These are phyloP conservation scores for Chaetomium sp. DNA, from an alignment of 2,329 filamentous ascomycete genomes.

Conservation along the genomic window DNA sequence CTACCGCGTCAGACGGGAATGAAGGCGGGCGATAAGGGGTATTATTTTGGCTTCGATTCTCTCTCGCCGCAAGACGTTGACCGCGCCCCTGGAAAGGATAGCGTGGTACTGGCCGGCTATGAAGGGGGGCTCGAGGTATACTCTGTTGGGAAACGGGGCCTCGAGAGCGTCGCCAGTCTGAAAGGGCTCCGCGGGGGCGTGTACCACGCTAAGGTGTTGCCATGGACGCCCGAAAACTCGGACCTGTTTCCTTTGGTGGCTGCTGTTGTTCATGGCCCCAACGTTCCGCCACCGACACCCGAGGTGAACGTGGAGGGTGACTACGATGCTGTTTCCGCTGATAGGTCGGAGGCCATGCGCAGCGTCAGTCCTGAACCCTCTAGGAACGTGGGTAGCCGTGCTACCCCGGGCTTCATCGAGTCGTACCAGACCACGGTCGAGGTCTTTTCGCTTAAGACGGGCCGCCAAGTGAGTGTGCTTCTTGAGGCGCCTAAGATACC, in stretches of 20 bases:
- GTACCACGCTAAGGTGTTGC: constrained; percentile 73
- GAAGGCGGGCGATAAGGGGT: constrained; percentile 61
- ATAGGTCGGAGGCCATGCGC: constrained; percentile 35
- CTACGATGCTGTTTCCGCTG: constrained; percentile 34
- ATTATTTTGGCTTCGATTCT: constrained; percentile 75
- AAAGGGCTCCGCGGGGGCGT: constrained; percentile 75
- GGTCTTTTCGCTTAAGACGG: constrained; percentile 77
- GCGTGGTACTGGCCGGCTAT: constrained; percentile 69
- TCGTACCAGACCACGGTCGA: constrained; percentile 84
- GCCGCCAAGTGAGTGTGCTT: constrained; percentile 63
- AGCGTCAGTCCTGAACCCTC: constrained; percentile 35
- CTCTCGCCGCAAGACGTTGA: constrained; percentile 43
- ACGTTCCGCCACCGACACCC: constrained; percentile 39
- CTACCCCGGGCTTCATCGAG: constrained; percentile 36
- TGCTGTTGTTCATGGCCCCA: constrained; percentile 72
- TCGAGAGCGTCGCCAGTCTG: constrained; percentile 63
- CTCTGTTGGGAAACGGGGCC: constrained; percentile 62
- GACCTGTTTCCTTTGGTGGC: constrained; percentile 67
- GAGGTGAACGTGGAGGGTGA: constrained; percentile 32
- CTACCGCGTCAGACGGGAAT: constrained; percentile 45
- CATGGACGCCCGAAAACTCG: constrained; percentile 52
- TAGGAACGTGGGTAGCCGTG: constrained; percentile 32
- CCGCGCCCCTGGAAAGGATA: constrained; percentile 42
- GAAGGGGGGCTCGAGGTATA: constrained; percentile 76
- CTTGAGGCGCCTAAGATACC: constrained; percentile 61